Evolutionary conservation across 805 yeast species (phyloP).

Genomic region (Tetrapisispora pingtungensis): DNA sequence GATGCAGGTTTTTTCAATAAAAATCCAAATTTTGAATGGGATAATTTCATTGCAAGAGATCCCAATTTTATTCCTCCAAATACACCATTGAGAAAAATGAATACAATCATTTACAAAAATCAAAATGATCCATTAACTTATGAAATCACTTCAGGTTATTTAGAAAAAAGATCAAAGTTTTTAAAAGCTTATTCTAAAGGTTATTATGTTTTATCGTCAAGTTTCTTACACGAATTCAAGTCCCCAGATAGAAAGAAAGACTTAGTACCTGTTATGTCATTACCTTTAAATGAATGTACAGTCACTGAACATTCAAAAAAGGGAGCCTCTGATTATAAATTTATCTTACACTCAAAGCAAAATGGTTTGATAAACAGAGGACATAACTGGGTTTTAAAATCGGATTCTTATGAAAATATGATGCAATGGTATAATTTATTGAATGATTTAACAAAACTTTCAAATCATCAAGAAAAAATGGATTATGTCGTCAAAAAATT

Average conservation of each 20-base stretch:
- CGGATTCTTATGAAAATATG: constrained; percentile 65
- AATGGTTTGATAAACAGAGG: constrained; percentile 68
- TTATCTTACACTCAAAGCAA: constrained; percentile 68
- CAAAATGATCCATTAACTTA: constrained; percentile 60
- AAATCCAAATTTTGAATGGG: constrained; percentile 84
- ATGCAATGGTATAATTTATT: constrained; percentile 78
- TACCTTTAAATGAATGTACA: constrained; percentile 68
- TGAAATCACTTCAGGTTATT: constrained; percentile 64
- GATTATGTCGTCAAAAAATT: constrained; percentile 28
- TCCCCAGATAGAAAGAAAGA: constrained; percentile 74
- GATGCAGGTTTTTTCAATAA: constrained; percentile 64
- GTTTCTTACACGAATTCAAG: constrained; percentile 84
- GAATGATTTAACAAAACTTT: constrained; percentile 51
- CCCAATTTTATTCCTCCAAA: constrained; percentile 56
- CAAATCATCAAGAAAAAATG: constrained; percentile 52
- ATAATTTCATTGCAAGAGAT: constrained; percentile 65
- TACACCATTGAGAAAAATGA: constrained; percentile 50
- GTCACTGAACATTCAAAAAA: constrained; percentile 77
- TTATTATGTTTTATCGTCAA: constrained; percentile 85
- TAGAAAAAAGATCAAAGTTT: constrained; percentile 87
- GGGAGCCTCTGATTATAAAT: constrained; percentile 49
- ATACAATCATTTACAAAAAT: constrained; percentile 56
- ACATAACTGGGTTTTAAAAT: constrained; percentile 89
- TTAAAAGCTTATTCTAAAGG: constrained; percentile 82
- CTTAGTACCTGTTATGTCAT: constrained; percentile 71